Base-by-base conservation (phyloP, 2,329 filamentous ascomycete species). In the Aspergillus vadensis region DNA sequence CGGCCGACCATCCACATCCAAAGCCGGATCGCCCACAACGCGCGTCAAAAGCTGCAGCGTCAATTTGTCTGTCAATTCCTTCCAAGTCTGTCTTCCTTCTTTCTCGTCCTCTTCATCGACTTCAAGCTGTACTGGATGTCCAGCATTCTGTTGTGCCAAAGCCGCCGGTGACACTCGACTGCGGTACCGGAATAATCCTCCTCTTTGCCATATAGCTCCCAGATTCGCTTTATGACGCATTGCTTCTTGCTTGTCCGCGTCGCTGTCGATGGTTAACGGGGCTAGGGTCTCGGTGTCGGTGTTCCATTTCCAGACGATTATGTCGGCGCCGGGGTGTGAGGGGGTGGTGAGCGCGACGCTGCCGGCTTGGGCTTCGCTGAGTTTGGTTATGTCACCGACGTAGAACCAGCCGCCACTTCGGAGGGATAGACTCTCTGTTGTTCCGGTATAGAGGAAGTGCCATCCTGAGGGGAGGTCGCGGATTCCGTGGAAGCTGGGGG, bases 351-450 rank as follows among this genome's bases (percentile, higher is more conserved):
- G 5, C 6, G 25, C 36, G 23, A 25, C 23, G 10, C 10, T 30
- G 14, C 63, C 62, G 47, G 54, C 57, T 23, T 63, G 19, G 17
- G 60, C 61, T 21, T 63, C 55, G 23, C 64, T 63, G 15, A 61
- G 53, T 17, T 69, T 68, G 41, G 65, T 63, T 39, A 74, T 71
- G 27, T 78, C 76, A 21, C 76, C 75, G 21, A 87, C 77, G 52
- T 81, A 79, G 69, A 88, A 84, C 86, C 86, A 89, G 36, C 82
- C 79, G 9, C 86, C 86, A 59, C 85, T 82, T n/a, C 86, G 81
- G 27, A 88, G 77, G 0, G 86, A 87, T 14, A 87, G 78, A 2
- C 82, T 83, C 53, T 81, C 80, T 58, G 84, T 86, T 19, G 83
- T 81, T 23, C 85, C 83, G 0, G 82, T 84, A 69, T 88, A 89